Evolutionary conservation across 495 filamentous ascomycete genomes (phyloP).

Genomic region (Astrothelium macrocarpum): DNA sequence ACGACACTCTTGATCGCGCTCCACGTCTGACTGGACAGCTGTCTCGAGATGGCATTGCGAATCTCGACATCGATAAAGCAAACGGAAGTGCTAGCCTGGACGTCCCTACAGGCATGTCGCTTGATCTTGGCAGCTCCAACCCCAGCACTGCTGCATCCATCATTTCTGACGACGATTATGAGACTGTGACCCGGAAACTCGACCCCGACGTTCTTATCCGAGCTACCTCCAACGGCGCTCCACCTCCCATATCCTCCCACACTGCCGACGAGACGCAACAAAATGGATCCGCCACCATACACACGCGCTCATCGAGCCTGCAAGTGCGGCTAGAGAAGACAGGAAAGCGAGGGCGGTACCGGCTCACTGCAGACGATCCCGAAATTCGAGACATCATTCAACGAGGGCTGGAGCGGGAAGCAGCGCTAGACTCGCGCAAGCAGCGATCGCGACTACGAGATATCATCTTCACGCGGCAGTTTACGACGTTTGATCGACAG

Average conservation of each 20-base stretch:
- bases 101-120: not conserved
- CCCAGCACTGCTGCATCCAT: not conserved
- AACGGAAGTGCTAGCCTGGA: not conserved
- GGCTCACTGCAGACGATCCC: slow-evolving; percentile 48
- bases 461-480: slow-evolving; percentile 57
- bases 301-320: slow-evolving; percentile 27
- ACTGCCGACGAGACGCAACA: not conserved
- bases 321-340: slow-evolving; percentile 41
- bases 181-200: slow-evolving; percentile 16
- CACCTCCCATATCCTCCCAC: not conserved
- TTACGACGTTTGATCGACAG: slow-evolving; percentile 61
- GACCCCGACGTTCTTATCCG: slow-evolving; percentile 21
- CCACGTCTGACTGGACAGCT: not conserved
- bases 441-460: slow-evolving; percentile 47
- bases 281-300: slow-evolving; percentile 7
- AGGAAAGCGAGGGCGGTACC: slow-evolving; percentile 38
- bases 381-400: slow-evolving; percentile 44
- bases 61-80: slow-evolving; percentile 1
- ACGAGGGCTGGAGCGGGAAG: slow-evolving; percentile 38
- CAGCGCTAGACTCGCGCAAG: slow-evolving; percentile 31
- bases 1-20: slow-evolving; percentile 4
- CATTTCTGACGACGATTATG: slow-evolving; percentile 15
- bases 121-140: not conserved
- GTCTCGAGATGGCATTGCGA: not conserved
- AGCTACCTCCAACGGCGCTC: not conserved